Evolutionary conservation across 257 asterid genomes (phyloP).

Genomic region (Capsicum pubescens): DNA sequence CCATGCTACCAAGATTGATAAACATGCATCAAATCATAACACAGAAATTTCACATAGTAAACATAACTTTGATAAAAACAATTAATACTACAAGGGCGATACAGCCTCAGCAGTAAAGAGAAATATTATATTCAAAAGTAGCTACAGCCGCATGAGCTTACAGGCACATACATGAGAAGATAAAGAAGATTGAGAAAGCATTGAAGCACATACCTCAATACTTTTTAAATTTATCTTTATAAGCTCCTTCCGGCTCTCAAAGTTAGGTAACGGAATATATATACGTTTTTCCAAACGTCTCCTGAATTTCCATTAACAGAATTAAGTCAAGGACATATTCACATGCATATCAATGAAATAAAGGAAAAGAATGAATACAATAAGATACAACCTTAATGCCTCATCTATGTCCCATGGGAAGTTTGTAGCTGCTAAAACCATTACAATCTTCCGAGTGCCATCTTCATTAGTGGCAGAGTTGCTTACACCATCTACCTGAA

Average conservation of each 20-base stretch:
- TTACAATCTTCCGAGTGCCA: constrained; percentile 89
- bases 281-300: constrained; percentile 95
- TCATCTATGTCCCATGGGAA: constrained; percentile 99
- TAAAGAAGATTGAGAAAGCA: not conserved
- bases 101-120: not conserved
- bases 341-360: constrained; percentile 11
- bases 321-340: constrained; percentile 20
- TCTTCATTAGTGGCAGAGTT: constrained; percentile 86
- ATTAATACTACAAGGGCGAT: not conserved
- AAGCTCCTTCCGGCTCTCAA: constrained; percentile 91
- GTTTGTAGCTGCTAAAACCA: constrained; percentile 99
- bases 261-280: constrained; percentile 90
- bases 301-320: constrained; percentile 54
- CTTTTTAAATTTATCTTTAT: constrained; percentile 85
- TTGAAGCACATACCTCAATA: constrained; percentile 67
- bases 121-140: not conserved
- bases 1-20: constrained; percentile 22
- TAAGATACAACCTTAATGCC: constrained; percentile 75
- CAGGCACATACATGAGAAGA: not conserved
- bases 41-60: not conserved
- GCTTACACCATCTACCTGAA: constrained; percentile 95
- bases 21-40: not conserved
- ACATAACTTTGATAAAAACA: not conserved
- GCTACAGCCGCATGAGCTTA: not conserved
- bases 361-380: constrained; percentile 23